Evolutionary conservation across 106 monocot genomes (phyloP), one percentile per base, ranked within the genome.

Genomic region (Dactylorhiza incarnata): DNA sequence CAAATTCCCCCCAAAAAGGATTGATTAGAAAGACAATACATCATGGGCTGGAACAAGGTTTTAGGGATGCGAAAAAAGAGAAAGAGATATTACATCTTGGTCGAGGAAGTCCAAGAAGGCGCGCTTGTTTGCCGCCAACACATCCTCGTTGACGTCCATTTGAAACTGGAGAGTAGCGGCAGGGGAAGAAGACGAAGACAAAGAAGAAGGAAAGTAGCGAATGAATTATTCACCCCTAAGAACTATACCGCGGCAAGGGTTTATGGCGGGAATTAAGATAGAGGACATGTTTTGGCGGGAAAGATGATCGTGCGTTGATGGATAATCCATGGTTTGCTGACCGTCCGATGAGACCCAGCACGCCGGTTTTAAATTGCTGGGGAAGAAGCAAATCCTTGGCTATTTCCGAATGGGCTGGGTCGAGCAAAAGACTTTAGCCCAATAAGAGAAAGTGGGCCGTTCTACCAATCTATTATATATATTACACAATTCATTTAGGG

Each of bases 81-180:
- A 14, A 6, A 9, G 14, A 14, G 56, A 62, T 43, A 82, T 50
- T 81, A 96, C 95, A 68, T 93, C 93, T 81, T 93, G 88, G 37
- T 96, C 92, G 16, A 96, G 75, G 81, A 93, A 93, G 49, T 96
- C 88, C 14, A 96, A 51, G 78, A 96, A 93, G 37, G 88, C 80
- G 10, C 95, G 86, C 87, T 93, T 96, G 87, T 96, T 82, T 61
- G 87, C 86, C 6, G 89, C 93, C 79, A 93, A 79, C 54, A 82
- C 72, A 16, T 93, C 95, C 82, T 96, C 95, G 84, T 91, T 96
- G 87, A 90, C 71, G 37, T 96, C 93, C 95, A 96, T 96, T 71
- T 45, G 75, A 72, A 46, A 17, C 69, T n/a, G 7, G 50, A 19
- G 9, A 48, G 44, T 43, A 69, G 15, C 3, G 69, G 23, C 20